Conservation (phyloP, 2,329 filamentous ascomycete species). For the Pyrenochaeta sp. region DNA sequence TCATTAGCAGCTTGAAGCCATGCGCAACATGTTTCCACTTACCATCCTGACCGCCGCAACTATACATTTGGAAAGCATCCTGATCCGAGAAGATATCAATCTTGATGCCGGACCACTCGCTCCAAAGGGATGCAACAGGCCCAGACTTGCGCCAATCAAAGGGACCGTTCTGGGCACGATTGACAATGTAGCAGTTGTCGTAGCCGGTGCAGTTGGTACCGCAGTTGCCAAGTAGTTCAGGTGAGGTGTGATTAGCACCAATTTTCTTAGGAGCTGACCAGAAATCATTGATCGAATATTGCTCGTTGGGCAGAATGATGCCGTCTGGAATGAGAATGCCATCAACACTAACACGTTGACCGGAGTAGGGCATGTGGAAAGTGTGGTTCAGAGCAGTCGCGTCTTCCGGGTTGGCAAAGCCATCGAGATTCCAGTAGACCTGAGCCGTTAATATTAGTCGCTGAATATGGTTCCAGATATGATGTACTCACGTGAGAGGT, state of each 20-base stretch:
- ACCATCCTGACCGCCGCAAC: conserved; percentile 80
- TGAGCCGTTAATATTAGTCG: conserved; percentile 46
- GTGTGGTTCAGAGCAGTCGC: conserved; percentile 73
- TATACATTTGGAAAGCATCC: conserved; percentile 87
- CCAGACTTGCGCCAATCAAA: conserved; percentile 70
- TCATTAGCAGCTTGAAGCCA: conserved; percentile 10
- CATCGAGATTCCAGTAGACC: conserved; percentile 86
- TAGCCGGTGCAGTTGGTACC: conserved; percentile 85
- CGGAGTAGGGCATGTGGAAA: conserved; percentile 75
- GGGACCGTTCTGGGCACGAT: conserved; percentile 64
- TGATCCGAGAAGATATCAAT: conserved; percentile 85
- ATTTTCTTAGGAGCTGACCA: conserved; percentile 84
- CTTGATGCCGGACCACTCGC: conserved; percentile 81
- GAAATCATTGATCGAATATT: conserved; percentile 78
- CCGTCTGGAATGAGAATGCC: conserved; percentile 58
- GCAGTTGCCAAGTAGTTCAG: conserved; percentile 75
- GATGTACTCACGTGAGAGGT: conserved; percentile 67
- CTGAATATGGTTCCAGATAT: background rate
- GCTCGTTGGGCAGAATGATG: conserved; percentile 72
- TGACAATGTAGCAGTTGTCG: conserved; percentile 77
- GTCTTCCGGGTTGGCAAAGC: conserved; percentile 77
- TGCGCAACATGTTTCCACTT: conserved; percentile 2
- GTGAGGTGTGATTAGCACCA: conserved; percentile 71
- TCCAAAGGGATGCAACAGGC: conserved; percentile 72
- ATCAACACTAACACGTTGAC: conserved; percentile 73